These are phyloP conservation scores for Xerocomus spinulosus DNA, from an alignment of 768 basidiomycete genomes.

Conservation along the genomic window DNA sequence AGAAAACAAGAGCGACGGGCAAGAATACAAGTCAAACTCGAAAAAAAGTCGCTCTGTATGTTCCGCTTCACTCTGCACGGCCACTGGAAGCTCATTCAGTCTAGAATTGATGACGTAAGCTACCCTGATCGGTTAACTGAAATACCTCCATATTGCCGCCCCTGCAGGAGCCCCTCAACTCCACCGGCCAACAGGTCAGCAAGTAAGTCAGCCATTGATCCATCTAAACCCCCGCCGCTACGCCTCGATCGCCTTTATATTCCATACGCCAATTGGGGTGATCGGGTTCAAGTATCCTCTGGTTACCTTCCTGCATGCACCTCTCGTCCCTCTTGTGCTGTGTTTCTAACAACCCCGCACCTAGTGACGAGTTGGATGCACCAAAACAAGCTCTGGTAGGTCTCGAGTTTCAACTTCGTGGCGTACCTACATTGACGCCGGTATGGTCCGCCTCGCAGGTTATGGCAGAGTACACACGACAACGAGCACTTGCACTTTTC, in stretches of 20 bases:
- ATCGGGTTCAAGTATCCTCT: slow-evolving; percentile 22
- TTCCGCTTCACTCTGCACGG: neutral
- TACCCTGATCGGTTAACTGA: slow-evolving; percentile 11
- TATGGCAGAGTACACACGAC: slow-evolving; percentile 42
- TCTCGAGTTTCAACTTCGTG: slow-evolving; percentile 8
- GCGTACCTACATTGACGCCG: neutral
- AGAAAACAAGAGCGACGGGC: slow-evolving; percentile 37
- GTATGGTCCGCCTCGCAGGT: neutral
- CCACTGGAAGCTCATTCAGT: neutral
- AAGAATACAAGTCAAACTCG: slow-evolving; percentile 18
- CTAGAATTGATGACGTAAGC: slow-evolving; percentile 34
- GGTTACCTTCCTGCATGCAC: slow-evolving; percentile 47
- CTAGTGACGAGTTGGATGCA: slow-evolving; percentile 45
- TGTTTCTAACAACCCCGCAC: slow-evolving; percentile 48
- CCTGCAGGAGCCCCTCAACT: slow-evolving; percentile 25
- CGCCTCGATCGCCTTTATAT: slow-evolving; percentile 11
- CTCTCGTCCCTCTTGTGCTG: slow-evolving; percentile 62
- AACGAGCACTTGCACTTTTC: slow-evolving; percentile 55
- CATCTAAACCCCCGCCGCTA: slow-evolving; percentile 12
- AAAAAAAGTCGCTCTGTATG: slow-evolving; percentile 18
- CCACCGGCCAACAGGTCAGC: slow-evolving; percentile 20
- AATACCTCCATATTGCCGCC: slow-evolving; percentile 12
- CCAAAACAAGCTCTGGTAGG: slow-evolving; percentile 30
- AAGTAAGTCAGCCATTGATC: slow-evolving; percentile 29
- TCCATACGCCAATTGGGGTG: slow-evolving; percentile 16